These are phyloP conservation scores for Pittosporum tobira DNA, from an alignment of 129 eudicot genomes.

Conservation along the genomic window DNA sequence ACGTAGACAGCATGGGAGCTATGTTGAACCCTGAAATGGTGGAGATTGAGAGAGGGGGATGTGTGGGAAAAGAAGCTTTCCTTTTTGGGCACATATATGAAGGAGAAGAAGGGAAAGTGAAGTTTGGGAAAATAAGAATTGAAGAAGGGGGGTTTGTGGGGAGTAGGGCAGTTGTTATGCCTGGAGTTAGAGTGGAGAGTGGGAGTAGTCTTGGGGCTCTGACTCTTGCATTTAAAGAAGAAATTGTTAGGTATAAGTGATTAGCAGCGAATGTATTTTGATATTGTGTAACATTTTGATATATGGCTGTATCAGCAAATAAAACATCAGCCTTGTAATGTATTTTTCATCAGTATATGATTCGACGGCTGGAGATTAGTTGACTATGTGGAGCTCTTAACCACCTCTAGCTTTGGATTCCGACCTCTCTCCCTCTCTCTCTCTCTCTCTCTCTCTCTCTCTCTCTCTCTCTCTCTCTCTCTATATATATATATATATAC, in stretches of 20 bases:
- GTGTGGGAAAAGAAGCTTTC: conserved; percentile 41
- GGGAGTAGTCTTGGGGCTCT: conserved; percentile 43
- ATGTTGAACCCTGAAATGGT: conserved; percentile 57
- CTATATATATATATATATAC: too few species aligned
- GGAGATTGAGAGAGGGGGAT: conserved; percentile 26
- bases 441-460: too few species aligned
- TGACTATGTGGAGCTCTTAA: too few species aligned
- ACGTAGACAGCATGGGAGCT: conserved; percentile 55
- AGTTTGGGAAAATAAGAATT: conserved; percentile 40
- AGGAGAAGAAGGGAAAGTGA: conserved; percentile 58
- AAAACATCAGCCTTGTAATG: too few species aligned
- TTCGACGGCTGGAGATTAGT: too few species aligned
- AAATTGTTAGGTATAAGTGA: conserved; percentile 31
- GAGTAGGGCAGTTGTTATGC: conserved; percentile 51
- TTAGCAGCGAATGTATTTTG: too few species aligned
- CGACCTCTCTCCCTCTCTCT: too few species aligned
- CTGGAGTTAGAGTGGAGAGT: conserved; percentile 45
- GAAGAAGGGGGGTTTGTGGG: conserved; percentile 46
- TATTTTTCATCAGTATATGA: too few species aligned
- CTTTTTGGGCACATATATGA: conserved; percentile 59
- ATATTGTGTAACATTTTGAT: too few species aligned
- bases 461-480: too few species aligned
- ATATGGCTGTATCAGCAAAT: too few species aligned
- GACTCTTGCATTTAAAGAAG: conserved; percentile 51
- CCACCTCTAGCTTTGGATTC: too few species aligned